Evolutionary conservation across 345 rosid species (phyloP).

Genomic region (Eucalyptus pauciflora): DNA sequence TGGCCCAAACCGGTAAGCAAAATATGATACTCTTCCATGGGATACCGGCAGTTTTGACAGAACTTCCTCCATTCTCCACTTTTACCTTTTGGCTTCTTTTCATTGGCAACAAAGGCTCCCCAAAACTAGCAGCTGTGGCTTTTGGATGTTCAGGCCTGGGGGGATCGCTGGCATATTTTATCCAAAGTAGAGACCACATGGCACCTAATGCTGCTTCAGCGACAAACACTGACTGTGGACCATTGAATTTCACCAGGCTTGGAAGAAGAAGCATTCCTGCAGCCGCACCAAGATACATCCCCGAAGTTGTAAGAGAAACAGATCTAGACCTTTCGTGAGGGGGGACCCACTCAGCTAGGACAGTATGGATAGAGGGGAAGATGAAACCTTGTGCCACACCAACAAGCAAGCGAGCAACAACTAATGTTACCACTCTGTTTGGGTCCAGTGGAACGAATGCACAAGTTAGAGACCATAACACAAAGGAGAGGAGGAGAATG

Average conservation of each 20-base stretch:
- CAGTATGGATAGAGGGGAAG: constrained; percentile 93
- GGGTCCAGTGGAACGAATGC: constrained; percentile 84
- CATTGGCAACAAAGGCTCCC: constrained; percentile 61
- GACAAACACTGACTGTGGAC: constrained; percentile 80
- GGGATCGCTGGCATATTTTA: constrained; percentile 72
- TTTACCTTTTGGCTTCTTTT: constrained; percentile 49
- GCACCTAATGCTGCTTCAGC: constrained; percentile 86
- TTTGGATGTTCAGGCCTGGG: constrained; percentile 88
- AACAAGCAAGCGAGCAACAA: constrained; percentile 81
- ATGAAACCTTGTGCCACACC: constrained; percentile 99
- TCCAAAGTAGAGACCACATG: constrained; percentile 87
- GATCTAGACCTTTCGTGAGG: constrained; percentile 98
- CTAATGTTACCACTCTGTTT: constrained; percentile 42
- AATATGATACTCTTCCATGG: constrained; percentile 80
- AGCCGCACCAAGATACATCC: constrained; percentile 98
- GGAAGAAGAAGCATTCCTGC: constrained; percentile 95
- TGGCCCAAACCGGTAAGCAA: constrained; percentile 84
- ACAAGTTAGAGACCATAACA: constrained; percentile 86
- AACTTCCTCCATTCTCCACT: constrained; percentile 41
- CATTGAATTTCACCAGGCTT: constrained; percentile 68
- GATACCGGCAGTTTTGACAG: constrained; percentile 34
- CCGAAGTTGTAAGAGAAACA: constrained; percentile 91
- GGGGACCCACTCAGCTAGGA: constrained; percentile 98
- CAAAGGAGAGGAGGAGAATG: constrained; percentile 81
- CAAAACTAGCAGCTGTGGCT: constrained; percentile 84